These are phyloP conservation scores for Clohesyomyces aquaticus DNA, from an alignment of 495 filamentous ascomycete genomes.

Conservation along the genomic window DNA sequence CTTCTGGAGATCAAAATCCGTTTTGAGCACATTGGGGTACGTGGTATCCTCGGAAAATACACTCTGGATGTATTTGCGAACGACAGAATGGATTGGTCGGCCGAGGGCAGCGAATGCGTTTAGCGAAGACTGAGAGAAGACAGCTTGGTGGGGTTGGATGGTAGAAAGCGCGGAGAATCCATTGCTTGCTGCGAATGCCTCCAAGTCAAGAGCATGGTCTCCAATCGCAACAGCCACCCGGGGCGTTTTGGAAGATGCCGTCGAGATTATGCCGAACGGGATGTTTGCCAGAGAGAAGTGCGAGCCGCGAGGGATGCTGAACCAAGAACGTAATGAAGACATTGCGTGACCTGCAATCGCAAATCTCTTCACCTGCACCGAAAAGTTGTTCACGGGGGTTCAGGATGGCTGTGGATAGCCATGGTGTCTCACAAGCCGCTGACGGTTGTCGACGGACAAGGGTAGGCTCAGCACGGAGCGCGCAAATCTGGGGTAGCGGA, in stretches of 20 bases:
- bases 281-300: conserved; percentile 89
- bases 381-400: too few relatives aligned
- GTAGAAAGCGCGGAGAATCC: conserved; percentile 65
- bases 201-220: conserved; percentile 74
- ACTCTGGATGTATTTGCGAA: conserved; percentile 73
- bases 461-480: too few relatives aligned
- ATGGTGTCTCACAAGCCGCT: neutral
- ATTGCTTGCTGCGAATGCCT: conserved; percentile 59
- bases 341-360: too few relatives aligned
- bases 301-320: conserved; percentile 64
- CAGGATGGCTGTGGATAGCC: too few relatives aligned
- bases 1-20: conserved; percentile 58
- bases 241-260: conserved; percentile 55
- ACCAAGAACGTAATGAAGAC: conserved; percentile 62
- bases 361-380: too few relatives aligned
- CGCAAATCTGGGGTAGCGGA: conserved; percentile 3
- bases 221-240: conserved; percentile 81
- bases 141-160: conserved; percentile 59
- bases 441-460: neutral
- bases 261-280: conserved; percentile 87
- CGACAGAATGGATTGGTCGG: conserved; percentile 67
- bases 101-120: conserved; percentile 85
- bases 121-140: conserved; percentile 72
- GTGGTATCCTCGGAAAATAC: conserved; percentile 67
- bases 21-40: conserved; percentile 61